Evolutionary conservation across 2,329 filamentous ascomycete species (phyloP), one percentile per base, ranked within the genome.

Genomic region (Fusarium cyanostomum): DNA sequence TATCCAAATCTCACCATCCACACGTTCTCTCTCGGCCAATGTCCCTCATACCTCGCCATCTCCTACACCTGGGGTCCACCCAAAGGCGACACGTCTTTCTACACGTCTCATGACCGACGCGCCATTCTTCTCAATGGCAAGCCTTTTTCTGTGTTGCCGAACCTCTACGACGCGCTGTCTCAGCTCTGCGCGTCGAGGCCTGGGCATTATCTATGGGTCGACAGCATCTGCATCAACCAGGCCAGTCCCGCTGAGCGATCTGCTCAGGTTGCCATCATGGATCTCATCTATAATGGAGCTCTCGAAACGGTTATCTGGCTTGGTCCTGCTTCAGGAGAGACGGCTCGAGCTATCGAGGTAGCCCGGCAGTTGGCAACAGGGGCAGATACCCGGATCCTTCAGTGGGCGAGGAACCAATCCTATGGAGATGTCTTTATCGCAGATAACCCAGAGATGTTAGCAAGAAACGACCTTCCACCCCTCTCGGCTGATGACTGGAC

Each of bases 221-320:
- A 71, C 27, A 60, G 52, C n/a, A 59, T 72, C 10, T 71, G 68
- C 48, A 72, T 72, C 49, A 63, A 71, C 54, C 67, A 71, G 24
- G 18, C 28, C 7, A 55, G 65, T 28, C 34, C 39, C 15, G 34
- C 42, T 6, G 69, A 72, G 43, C 60, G 59, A 8, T 52, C 56
- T 7, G 28, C 52, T 4, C 68, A 72, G 31, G 61, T 72, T 13
- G 24, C 50, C 16, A 59, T 70, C 38, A 72, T 72, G 67, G 58
- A 58, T 34, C 42, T 44, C 8, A 60, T 72, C 31, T 71, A 70
- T 61, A 54, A 54, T 9, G 16, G 39, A 5, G 57, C 69, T 7
- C 5, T 31, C 8, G 63, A 71, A 27, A 70, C 67, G 2, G 33
- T 66, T 43, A 56, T 70, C 27, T 71, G 69, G 62, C 64, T 71